Percentiles rank a stretch among this genome's conserved stretches.
phyloP scores from a whole-genome alignment of 306 rosid species.

The Spatholobus suberectus region DNA sequence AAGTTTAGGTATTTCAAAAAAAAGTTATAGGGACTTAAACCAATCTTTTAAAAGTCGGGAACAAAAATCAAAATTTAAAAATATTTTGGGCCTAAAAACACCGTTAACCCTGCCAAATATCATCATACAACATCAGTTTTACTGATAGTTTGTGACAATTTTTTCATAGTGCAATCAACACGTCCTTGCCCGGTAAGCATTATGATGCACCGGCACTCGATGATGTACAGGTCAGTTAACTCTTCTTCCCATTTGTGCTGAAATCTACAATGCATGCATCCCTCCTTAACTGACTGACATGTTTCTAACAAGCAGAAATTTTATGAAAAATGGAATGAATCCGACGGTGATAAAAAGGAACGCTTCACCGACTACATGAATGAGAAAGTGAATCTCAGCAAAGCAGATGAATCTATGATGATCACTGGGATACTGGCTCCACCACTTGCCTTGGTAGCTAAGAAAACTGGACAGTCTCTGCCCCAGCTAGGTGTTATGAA shows the following conservation, averaged over 20 bases:
- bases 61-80: neutral
- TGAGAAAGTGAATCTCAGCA: constrained; percentile 41
- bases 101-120: neutral
- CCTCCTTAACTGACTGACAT: constrained; percentile 6
- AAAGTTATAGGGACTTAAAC: too few species aligned
- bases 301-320: constrained; percentile 39
- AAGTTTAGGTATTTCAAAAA: too few species aligned
- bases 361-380: constrained; percentile 34
- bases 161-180: constrained; percentile 55
- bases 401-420: constrained; percentile 53
- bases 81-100: neutral
- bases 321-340: neutral
- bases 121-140: neutral
- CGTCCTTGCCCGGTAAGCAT: constrained; percentile 69
- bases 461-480: constrained; percentile 55
- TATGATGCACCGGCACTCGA: constrained; percentile 50
- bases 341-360: neutral
- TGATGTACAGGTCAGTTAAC: constrained; percentile 51
- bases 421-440: constrained; percentile 68
- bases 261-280: neutral
- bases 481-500: constrained; percentile 58
- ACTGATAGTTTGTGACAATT: neutral
- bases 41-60: too few species aligned
- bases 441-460: constrained; percentile 61
- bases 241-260: neutral